Conservation (phyloP, 768 basidiomycete genomes). For the Mycena haematopus region DNA sequence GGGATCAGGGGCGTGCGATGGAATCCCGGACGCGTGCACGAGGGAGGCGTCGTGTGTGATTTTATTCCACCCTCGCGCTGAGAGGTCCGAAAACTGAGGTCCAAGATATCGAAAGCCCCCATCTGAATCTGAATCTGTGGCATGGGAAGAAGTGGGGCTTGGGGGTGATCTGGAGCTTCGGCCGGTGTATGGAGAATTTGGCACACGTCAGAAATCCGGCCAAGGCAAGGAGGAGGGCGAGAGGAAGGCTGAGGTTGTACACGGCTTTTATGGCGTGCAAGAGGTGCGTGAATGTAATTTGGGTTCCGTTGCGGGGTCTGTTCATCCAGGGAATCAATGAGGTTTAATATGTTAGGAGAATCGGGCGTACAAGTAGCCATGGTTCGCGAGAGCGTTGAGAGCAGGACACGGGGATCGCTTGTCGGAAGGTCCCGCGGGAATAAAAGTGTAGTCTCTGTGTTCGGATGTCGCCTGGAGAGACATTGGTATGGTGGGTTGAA, state of each 20-base stretch:
- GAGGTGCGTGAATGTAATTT: slow-evolving; percentile 56
- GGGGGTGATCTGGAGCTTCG: not conserved
- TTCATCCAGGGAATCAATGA: too few species aligned
- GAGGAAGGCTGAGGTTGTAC: slow-evolving; percentile 65
- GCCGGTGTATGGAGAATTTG: slow-evolving; percentile 35
- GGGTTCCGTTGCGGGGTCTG: slow-evolving; percentile 60
- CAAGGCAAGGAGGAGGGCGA: slow-evolving; percentile 63
- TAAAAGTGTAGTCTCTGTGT: slow-evolving; percentile 32
- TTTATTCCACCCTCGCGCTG: slow-evolving; percentile 52
- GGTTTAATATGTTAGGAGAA: not conserved
- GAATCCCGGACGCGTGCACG: slow-evolving; percentile 49
- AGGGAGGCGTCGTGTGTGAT: slow-evolving; percentile 75
- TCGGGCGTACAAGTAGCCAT: slow-evolving; percentile 53
- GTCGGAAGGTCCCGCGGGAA: slow-evolving; percentile 33
- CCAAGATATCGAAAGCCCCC: slow-evolving; percentile 24
- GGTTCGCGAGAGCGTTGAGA: slow-evolving; percentile 62
- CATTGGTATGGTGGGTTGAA: slow-evolving; percentile 9
- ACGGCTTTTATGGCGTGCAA: slow-evolving; percentile 56
- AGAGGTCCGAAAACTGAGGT: slow-evolving; percentile 60
- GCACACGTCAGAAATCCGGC: slow-evolving; percentile 57
- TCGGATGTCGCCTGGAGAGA: not conserved
- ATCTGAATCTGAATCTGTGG: not conserved
- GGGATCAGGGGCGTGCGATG: slow-evolving; percentile 53
- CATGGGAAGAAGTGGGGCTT: slow-evolving; percentile 9
- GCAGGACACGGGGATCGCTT: slow-evolving; percentile 61